Evolutionary conservation across 192 early-diverging fungal species (phyloP), one percentile per base, ranked within the genome.

Genomic region (Entophlyctis helioformis): DNA sequence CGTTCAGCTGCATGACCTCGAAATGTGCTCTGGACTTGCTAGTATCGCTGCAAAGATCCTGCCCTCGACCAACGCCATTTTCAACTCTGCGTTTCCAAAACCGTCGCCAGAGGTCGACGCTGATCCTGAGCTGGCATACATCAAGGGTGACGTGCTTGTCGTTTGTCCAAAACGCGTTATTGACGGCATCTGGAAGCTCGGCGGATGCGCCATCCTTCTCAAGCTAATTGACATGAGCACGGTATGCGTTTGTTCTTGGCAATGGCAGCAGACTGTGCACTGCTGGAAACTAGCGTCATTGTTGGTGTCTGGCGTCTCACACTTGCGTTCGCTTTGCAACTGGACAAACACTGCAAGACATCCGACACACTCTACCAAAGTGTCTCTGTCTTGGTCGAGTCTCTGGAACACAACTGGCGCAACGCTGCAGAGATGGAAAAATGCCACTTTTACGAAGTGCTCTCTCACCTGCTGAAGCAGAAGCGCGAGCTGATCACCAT

Each of bases 391-490:
- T 52, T 84, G 15, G 72, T 78, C 35, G 72, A 83, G 29, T 46
- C 71, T 27, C 67, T 84, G 36, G 51, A 67, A 27, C 74, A 69
- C 44, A 76, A 60, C 23, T 84, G 82, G 82, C 46, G 82, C 19
- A 80, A 82, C 50, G 67, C 72, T 0, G 81, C 81, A 47, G 82
- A 84, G 26, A 82, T 83, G 77, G 82, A 83, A 40, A 59, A 71
- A 22, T 60, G 59, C 21, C 74, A 73, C 54, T 71, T 79, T 13
- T 84, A 84, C 25, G 78, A 82, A 46, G 69, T 80, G 25, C 55
- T 84, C 9, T 75, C 73, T 1, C 66, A 63, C 25, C 54, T 84
- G 23, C 36, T 84, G 22, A 84, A 74, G 41, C 64, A 72, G 36
- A 83, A 84, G 81, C 79, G 1, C n/a, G n/a, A n/a, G n/a, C n/a